These are phyloP conservation scores for Dunaliella salina DNA, from an alignment of 163 green algal species.

Conservation along the genomic window DNA sequence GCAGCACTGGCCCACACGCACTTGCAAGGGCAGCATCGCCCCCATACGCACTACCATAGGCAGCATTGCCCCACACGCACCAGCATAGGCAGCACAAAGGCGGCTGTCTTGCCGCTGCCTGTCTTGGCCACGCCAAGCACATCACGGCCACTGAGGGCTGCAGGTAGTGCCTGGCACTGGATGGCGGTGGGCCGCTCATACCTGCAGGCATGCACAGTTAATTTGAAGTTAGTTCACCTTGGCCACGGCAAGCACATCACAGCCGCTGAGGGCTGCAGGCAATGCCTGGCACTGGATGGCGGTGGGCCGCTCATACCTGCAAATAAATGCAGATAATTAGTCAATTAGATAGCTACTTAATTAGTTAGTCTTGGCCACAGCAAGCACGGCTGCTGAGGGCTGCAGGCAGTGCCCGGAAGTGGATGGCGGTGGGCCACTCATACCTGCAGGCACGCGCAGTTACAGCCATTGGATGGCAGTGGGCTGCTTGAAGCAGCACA, in stretches of 20 bases:
- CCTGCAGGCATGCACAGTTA: slow-evolving; percentile 12
- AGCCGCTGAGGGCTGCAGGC: too few species aligned
- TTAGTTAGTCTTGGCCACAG: slow-evolving; percentile 76
- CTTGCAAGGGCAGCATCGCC: too few species aligned
- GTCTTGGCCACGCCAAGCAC: slow-evolving; percentile 79
- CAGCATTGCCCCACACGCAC: slow-evolving; percentile 12
- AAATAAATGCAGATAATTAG: background rate
- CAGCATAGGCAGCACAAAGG: slow-evolving; percentile 84
- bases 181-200: slow-evolving; percentile 57
- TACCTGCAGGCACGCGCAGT: too few species aligned
- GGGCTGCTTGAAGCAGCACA: too few species aligned
- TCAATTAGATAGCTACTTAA: too few species aligned
- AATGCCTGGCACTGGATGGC: slow-evolving; percentile 57
- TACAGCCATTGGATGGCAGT: too few species aligned
- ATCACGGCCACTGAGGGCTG: slow-evolving; percentile 52
- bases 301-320: slow-evolving; percentile 52
- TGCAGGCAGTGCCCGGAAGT: slow-evolving; percentile 42
- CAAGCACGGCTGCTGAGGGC: too few species aligned
- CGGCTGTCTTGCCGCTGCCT: slow-evolving; percentile 80
- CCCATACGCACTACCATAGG: too few species aligned
- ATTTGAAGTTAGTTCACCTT: too few species aligned
- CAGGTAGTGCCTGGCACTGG: slow-evolving; percentile 55
- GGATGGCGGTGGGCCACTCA: slow-evolving; percentile 54
- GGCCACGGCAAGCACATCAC: slow-evolving; percentile 42
- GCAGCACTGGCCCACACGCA: too few species aligned